Percentiles rank a stretch among this genome's conserved stretches.
Evolutionary conservation across 2,329 filamentous ascomycete species (phyloP).

Genomic region (Cercospora sp.): DNA sequence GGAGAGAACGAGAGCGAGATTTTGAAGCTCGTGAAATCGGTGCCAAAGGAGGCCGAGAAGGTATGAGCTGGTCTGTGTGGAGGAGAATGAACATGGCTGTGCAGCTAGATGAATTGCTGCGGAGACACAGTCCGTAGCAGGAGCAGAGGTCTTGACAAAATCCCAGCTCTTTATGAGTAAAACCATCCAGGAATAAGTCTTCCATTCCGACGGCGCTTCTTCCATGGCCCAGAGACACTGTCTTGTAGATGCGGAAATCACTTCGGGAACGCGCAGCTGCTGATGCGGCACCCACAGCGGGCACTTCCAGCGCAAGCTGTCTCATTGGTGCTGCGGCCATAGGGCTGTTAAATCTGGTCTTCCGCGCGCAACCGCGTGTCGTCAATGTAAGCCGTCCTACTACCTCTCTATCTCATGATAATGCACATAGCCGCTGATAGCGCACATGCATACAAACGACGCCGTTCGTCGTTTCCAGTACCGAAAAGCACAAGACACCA

Average conservation of each 20-base stretch:
- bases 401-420: neutral
- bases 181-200: neutral
- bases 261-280: slow-evolving; percentile 23
- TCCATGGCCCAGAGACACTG: slow-evolving; percentile 11
- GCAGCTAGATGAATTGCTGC: neutral
- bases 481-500: neutral
- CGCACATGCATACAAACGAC: slow-evolving; percentile 15
- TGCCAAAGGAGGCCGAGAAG: slow-evolving; percentile 47
- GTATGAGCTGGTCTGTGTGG: neutral
- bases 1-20: slow-evolving; percentile 88
- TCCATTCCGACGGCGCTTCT: neutral
- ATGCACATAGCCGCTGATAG: slow-evolving; percentile 15
- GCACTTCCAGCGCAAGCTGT: neutral
- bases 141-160: neutral
- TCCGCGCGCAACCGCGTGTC: neutral
- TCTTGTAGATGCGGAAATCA: slow-evolving; percentile 14
- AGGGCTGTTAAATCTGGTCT: neutral
- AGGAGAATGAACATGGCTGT: neutral
- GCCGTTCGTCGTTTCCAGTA: slow-evolving; percentile 16
- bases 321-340: neutral
- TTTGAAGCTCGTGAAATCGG: slow-evolving; percentile 70
- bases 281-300: slow-evolving; percentile 6
- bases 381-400: neutral
- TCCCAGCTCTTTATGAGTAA: neutral
- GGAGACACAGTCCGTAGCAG: neutral